Percentiles rank a stretch among this genome's conserved stretches.
phyloP scores from a whole-genome alignment of 1,284 basidiomycete species.

The Fomitiporia mediterranea region DNA sequence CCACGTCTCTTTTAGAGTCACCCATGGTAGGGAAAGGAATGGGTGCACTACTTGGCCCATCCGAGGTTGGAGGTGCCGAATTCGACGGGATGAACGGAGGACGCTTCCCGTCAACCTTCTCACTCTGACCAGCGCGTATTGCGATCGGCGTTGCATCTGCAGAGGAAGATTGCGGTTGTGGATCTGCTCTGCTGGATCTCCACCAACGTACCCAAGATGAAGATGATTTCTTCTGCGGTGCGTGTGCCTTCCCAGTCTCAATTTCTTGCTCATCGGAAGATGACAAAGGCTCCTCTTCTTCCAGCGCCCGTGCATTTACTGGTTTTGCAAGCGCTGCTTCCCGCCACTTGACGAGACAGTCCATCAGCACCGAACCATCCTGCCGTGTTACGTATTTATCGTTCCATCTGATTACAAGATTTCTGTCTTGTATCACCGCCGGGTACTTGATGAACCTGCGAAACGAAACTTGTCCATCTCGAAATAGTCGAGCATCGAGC shows the following conservation, averaged over 20 bases:
- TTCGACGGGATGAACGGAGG: conserved; percentile 14
- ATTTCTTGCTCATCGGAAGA: conserved; percentile 26
- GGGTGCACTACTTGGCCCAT: conserved; percentile 22
- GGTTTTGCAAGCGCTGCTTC: conserved; percentile 40
- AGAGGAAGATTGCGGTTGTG: not conserved
- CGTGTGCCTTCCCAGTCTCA: conserved; percentile 34
- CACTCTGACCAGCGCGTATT: not conserved
- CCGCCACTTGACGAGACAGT: conserved; percentile 60
- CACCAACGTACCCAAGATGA: conserved; percentile 76
- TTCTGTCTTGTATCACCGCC: conserved; percentile 46
- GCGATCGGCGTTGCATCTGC: not conserved
- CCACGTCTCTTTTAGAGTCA: not conserved
- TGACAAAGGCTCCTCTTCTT: conserved; percentile 33
- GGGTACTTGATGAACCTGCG: conserved; percentile 52
- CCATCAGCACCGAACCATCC: conserved; percentile 63
- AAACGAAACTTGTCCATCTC: conserved; percentile 51
- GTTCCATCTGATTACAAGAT: conserved; percentile 63
- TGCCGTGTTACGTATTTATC: conserved; percentile 59
- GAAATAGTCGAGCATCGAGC: conserved; percentile 50
- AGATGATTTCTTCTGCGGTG: conserved; percentile 44
- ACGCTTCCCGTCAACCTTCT: not conserved
- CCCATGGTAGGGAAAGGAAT: conserved; percentile 25
- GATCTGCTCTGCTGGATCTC: conserved; percentile 49
- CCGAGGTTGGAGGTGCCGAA: conserved; percentile 18
- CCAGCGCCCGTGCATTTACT: conserved; percentile 30